Conservation (phyloP, 495 filamentous ascomycete species). For the Penicillium taxi region DNA sequence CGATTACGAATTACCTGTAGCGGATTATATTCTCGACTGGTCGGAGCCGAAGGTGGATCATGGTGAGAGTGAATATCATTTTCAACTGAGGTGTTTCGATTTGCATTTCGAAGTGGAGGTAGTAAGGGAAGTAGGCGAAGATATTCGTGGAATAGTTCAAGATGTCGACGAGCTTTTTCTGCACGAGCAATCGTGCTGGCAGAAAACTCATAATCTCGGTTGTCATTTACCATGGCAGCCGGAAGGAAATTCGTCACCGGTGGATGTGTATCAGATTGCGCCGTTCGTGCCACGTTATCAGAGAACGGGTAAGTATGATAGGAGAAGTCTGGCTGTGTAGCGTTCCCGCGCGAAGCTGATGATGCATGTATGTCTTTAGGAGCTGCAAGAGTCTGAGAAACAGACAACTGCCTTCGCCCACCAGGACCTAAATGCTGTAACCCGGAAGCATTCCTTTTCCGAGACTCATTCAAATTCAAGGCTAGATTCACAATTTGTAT, state of each 20-base stretch:
- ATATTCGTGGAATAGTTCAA: conserved; percentile 77
- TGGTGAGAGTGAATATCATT: too few relatives aligned
- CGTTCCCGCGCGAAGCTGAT: conserved; percentile 10
- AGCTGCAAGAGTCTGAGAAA: conserved; percentile 19
- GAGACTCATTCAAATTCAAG: conserved; percentile 77
- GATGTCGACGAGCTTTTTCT: conserved; percentile 66
- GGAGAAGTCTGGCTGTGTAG: conserved; percentile 8
- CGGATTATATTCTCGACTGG: conserved; percentile 71
- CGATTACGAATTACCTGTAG: conserved; percentile 82
- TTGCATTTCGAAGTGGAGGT: conserved; percentile 52
- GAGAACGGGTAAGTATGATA: conserved; percentile 14
- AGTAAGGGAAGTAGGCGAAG: conserved; percentile 65
- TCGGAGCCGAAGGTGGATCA: too few relatives aligned
- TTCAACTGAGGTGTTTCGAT: too few relatives aligned
- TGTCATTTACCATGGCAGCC: conserved; percentile 20
- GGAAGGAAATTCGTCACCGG: conserved; percentile 27
- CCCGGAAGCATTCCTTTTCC: conserved; percentile 48
- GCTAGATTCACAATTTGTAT: conserved; percentile 87
- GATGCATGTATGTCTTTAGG: conserved; percentile 12
- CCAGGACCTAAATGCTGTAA: conserved; percentile 46
- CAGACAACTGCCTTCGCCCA: conserved; percentile 37
- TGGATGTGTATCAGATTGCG: conserved; percentile 10
- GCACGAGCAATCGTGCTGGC: conserved; percentile 68
- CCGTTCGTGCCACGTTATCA: conserved; percentile 7
- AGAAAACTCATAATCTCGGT: conserved; percentile 57